Base-by-base conservation (phyloP, 257 asterid species). In the Haberlea rhodopensis region DNA sequence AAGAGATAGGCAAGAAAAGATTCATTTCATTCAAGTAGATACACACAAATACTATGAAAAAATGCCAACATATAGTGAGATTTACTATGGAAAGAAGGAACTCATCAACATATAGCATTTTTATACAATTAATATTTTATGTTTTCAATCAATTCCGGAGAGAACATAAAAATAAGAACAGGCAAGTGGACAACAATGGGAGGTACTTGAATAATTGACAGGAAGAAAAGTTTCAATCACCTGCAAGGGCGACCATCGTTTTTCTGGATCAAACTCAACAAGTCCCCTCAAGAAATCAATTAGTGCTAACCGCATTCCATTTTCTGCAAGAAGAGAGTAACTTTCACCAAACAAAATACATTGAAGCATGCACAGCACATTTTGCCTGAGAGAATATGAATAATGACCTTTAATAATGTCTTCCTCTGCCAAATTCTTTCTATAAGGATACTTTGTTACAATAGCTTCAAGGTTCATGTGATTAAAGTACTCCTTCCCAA, bases 241-340 rank as follows among this genome's bases (percentile, higher is more conserved):
- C 97, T 94, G 99, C 80, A 82, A 69, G 43, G 99, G 99, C 21
- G 99, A 87, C 99, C 99, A 94, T 73, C 99, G 88, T 71, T 87
- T 94, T 60, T 82, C 94, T 16, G 99, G 99, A 85, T 94, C 99
- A 76, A 94, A 90, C 74, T 94, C 96, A 62, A 94, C 82, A 45
- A 94, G 96, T 53, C 99, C 99, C 84, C 85, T 87, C 79, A 94
- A 79, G 81, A 94, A 94, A 83, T 94, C 99, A 84, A 87, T 78
- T 60, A 94, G 80, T 54, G 97, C 95, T 62, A 79, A 71, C 49
- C 97, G 87, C 56, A 79, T 76, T 74, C 83, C 89, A 75, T 81
- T 85, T 79, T 94, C 99, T 94, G 97, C 51, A 66, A 71, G 60
- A 73, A 65, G 56, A 73, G 24, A 54, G 65, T 70, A 60, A 62